Evolutionary conservation across 164 flowering plant species (phyloP).

Genomic region (Nelumbo lutea): DNA sequence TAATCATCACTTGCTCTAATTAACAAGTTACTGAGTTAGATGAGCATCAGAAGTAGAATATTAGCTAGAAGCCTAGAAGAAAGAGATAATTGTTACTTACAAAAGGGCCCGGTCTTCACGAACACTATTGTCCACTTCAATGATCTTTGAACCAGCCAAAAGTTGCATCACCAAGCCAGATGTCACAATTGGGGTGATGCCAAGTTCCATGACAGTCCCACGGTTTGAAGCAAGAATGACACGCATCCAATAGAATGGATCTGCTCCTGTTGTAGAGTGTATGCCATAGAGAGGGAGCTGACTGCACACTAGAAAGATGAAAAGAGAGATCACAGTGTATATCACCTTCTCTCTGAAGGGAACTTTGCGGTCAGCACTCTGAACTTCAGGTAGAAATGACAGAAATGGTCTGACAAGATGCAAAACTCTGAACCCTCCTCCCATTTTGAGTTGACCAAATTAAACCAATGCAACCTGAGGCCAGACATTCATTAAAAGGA

Average conservation of each 20-base stretch:
- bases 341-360: constrained; percentile 56
- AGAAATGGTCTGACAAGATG: constrained; percentile 52
- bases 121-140: constrained; percentile 51
- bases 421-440: constrained; percentile 50
- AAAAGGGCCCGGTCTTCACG: constrained; percentile 53
- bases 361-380: constrained; percentile 43
- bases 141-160: constrained; percentile 51
- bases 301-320: constrained; percentile 51
- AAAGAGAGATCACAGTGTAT: constrained; percentile 47
- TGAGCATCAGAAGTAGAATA: no score
- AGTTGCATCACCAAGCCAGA: constrained; percentile 60
- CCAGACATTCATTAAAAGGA: background rate
- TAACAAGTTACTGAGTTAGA: no score
- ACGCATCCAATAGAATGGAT: constrained; percentile 63
- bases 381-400: constrained; percentile 47
- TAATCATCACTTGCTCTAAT: no score
- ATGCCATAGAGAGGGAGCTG: constrained; percentile 59
- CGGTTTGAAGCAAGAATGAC: constrained; percentile 55
- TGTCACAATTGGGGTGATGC: constrained; percentile 53
- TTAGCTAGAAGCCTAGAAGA: no score
- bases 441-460: constrained; percentile 20
- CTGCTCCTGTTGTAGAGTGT: constrained; percentile 52
- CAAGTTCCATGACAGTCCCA: constrained; percentile 61
- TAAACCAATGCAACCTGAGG: constrained; percentile 9
- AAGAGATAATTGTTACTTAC: constrained; percentile 20